Percentiles rank a stretch among this genome's conserved stretches.
These are phyloP conservation scores for Cryptococcus sp. DNA, from an alignment of 1,284 basidiomycete genomes.

Conservation along the genomic window DNA sequence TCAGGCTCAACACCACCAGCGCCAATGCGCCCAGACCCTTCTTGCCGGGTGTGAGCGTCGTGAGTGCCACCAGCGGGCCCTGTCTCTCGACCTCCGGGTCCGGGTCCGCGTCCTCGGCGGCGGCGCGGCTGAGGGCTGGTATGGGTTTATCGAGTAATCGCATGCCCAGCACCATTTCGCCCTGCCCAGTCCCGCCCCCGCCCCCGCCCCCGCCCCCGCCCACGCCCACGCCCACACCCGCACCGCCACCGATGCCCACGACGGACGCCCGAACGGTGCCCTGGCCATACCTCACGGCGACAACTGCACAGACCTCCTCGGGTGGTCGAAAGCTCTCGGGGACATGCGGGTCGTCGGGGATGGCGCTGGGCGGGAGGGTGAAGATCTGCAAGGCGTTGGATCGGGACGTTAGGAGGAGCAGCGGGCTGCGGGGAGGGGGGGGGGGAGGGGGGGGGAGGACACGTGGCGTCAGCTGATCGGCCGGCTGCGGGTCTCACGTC, in stretches of 20 bases:
- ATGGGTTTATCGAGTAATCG: slow-evolving; percentile 1
- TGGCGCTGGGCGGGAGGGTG: slow-evolving; percentile 13
- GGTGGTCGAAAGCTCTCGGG: slow-evolving; percentile 33
- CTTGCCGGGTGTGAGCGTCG: not conserved
- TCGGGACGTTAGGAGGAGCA: slow-evolving; percentile 28
- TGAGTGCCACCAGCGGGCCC: slow-evolving; percentile 2
- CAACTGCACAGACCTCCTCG: slow-evolving; percentile 33
- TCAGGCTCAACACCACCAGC: slow-evolving; percentile 25
- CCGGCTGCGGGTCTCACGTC: no score
- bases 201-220: slow-evolving; percentile 7
- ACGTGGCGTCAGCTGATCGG: no score
- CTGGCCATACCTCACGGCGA: slow-evolving; percentile 25
- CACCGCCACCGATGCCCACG: no score
- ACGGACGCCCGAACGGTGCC: no score
- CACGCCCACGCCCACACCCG: no score
- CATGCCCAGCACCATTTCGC: slow-evolving; percentile 8
- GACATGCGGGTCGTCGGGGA: slow-evolving; percentile 36
- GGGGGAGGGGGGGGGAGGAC: not conserved
- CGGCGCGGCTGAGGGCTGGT: no score
- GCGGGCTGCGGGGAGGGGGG: slow-evolving; percentile 13
- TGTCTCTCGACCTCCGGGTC: not conserved
- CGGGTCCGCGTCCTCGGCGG: not conserved
- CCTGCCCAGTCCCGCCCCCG: not conserved
- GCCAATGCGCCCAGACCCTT: slow-evolving; percentile 13
- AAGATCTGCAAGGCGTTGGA: slow-evolving; percentile 36